Conservation (phyloP, 306 rosid species). For the Glycyrrhiza uralensis region DNA sequence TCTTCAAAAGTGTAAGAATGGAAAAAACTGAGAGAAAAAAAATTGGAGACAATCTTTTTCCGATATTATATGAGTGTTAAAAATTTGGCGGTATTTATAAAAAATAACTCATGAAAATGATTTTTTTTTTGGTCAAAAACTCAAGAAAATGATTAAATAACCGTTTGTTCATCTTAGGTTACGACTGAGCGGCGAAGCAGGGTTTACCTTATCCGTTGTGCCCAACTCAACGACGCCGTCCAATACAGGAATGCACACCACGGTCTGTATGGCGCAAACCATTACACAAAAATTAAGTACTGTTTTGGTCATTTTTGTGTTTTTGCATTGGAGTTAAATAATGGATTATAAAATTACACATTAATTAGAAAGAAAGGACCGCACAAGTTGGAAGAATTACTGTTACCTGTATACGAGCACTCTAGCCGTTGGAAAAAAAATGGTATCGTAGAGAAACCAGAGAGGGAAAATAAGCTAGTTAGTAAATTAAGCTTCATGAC, state of each 20-base stretch:
- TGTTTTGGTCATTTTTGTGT: background rate
- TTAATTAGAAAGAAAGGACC: background rate
- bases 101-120: too few species aligned
- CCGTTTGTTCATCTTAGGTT: too few species aligned
- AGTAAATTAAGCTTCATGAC: conserved; percentile 5
- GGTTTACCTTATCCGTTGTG: conserved; percentile 76
- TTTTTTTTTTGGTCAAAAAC: too few species aligned
- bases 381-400: background rate
- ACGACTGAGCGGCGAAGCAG: too few species aligned
- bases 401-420: conserved; percentile 84
- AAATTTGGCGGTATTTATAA: too few species aligned
- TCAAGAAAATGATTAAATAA: too few species aligned
- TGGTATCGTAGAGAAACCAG: background rate
- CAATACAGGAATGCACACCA: conserved; percentile 82
- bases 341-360: background rate
- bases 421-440: conserved; percentile 34
- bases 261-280: conserved; percentile 49
- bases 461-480: conserved; percentile 12
- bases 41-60: too few species aligned
- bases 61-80: too few species aligned
- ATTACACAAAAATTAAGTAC: background rate
- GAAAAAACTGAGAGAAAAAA: too few species aligned
- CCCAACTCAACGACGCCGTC: conserved; percentile 95
- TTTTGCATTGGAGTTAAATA: background rate
- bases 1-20: too few species aligned